Percentiles rank a stretch among this genome's conserved stretches.
Evolutionary conservation across 441 rosid species (phyloP).

Genomic region (Sinapis alba): DNA sequence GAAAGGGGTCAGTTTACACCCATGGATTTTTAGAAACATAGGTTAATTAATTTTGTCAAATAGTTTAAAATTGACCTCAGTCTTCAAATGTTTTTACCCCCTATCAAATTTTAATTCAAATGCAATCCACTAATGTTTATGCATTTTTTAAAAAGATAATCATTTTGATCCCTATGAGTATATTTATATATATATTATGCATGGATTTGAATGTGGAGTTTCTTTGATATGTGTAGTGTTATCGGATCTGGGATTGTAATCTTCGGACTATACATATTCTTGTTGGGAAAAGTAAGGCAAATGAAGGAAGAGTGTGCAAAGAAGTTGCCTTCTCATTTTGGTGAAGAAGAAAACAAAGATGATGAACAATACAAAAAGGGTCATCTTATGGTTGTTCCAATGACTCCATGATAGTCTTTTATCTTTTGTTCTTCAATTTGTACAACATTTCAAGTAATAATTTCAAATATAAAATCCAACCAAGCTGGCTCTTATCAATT

Average conservation of each 20-base stretch:
- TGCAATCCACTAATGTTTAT: background rate
- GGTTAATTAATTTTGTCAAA: background rate
- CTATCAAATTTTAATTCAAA: background rate
- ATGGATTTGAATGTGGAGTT: background rate
- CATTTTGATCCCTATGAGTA: background rate
- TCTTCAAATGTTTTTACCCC: background rate
- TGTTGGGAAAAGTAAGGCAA: slow-evolving; percentile 37
- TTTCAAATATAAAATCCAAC: background rate
- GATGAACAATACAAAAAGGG: slow-evolving; percentile 37
- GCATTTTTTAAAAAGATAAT: background rate
- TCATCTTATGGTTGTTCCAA: slow-evolving; percentile 40
- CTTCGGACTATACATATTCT: slow-evolving; percentile 42
- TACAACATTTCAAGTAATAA: background rate
- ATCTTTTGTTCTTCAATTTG: background rate
- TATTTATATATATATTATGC: background rate
- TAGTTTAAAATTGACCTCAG: background rate
- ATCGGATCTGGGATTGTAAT: slow-evolving; percentile 38
- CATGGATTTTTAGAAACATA: background rate
- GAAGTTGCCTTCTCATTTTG: slow-evolving; percentile 20
- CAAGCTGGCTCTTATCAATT: background rate
- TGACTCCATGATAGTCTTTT: slow-evolving; percentile 34
- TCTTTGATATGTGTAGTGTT: slow-evolving; percentile 27
- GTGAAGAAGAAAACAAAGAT: slow-evolving; percentile 27
- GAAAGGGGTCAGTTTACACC: background rate
- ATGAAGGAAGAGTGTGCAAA: slow-evolving; percentile 32